Conservation (phyloP, 1,139 yeast genomes). For the Pichia sp. region DNA sequence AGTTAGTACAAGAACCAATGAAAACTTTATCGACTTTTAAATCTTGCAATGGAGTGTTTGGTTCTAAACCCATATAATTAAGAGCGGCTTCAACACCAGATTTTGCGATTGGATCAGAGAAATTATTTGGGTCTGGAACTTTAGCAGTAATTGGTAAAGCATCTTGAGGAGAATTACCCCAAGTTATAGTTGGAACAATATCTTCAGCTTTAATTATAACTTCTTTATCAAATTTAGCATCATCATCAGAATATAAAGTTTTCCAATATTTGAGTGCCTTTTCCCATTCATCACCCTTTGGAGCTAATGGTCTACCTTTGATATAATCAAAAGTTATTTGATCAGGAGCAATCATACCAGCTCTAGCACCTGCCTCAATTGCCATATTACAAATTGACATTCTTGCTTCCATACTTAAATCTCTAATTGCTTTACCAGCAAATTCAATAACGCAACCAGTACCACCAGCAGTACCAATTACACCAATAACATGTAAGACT, state of each 20-base stretch:
- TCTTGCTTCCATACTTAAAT: slow-evolving; percentile 94
- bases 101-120: slow-evolving; percentile 67
- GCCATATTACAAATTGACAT: slow-evolving; percentile 99
- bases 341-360: slow-evolving; percentile 98
- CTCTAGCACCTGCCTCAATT: slow-evolving; percentile 98
- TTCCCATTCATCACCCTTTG: slow-evolving; percentile 90
- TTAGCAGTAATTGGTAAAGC: slow-evolving; percentile 87
- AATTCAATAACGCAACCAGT: slow-evolving; percentile 96
- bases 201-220: slow-evolving; percentile 77
- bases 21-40: slow-evolving; percentile 85
- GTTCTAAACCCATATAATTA: slow-evolving; percentile 80
- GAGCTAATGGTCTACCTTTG: slow-evolving; percentile 92
- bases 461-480: slow-evolving; percentile 99
- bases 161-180: slow-evolving; percentile 99
- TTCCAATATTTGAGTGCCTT: slow-evolving; percentile 91
- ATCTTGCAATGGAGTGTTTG: slow-evolving; percentile 73
- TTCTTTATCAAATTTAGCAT: slow-evolving; percentile 82
- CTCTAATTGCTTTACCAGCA: slow-evolving; percentile 90
- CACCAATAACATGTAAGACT: slow-evolving; percentile 89
- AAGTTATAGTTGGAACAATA: slow-evolving; percentile 90
- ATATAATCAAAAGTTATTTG: slow-evolving; percentile 80
- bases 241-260: slow-evolving; percentile 79
- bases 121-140: slow-evolving; percentile 83
- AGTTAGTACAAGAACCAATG: slow-evolving; percentile 96
- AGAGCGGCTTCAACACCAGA: slow-evolving; percentile 89